Evolutionary conservation across 768 basidiomycete species (phyloP), one percentile per base, ranked within the genome.

Genomic region (Suillus occidentalis): DNA sequence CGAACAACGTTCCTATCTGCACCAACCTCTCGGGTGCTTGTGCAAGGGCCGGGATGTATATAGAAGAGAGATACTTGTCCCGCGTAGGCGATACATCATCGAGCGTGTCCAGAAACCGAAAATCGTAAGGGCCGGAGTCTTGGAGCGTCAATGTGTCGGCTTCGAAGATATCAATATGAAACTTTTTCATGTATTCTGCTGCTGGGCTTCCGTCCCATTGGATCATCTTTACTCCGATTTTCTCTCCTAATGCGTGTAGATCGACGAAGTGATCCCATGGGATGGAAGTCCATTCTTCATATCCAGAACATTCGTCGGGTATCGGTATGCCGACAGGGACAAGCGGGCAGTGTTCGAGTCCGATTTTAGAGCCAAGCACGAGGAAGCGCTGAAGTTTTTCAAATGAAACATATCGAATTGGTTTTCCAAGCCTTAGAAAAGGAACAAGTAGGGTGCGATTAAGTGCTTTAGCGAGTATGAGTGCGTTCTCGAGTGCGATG

Each of bases 401-500:
- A 71, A 85, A 86, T 63, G 80, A 78, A 65, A 83, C 78, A 72
- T 90, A 92, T 49, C 83, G 85, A 47, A 90, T 78, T 7, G 88
- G 84, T 71, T 81, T 83, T 45, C 91, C 90, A 7, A 93, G 84
- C 45, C 87, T 86, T 36, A 89, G 80, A 13, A 89, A 89, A n/a
- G 93, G 92, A 39, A 93, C 78, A 67, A 94, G 84, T 39, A 94
- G 81, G 13, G 91, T 95, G 65, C 91, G 88, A 77, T 89, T 88
- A 65, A 92, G 83, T 37, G 89, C 72, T 65, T 77, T 80, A 2
- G 92, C 82, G 60, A 94, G 83, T n/a, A 88, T 80, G 22, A 94
- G 82, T 3, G 91, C 93, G 70, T 95, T 95, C 77, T 94, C 91
- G 66, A 95, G 83, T 20, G 91, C 88, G 68, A 95, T 92, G 40